Evolutionary conservation across 179 eudicot species (phyloP).

Genomic region (Heliamphora ciliata): DNA sequence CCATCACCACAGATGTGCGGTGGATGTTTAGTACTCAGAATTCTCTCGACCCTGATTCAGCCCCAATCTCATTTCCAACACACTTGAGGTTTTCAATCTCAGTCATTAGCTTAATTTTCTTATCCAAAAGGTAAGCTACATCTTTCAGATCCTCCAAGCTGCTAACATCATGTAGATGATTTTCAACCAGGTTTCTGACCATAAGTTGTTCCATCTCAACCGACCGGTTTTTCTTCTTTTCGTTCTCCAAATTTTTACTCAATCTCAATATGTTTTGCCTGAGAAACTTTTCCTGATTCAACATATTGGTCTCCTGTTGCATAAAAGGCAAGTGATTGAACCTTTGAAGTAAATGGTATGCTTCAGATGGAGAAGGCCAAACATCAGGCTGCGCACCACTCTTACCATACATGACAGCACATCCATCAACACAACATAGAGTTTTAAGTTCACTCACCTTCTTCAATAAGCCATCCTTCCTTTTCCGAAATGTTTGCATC

Average conservation of each 20-base stretch:
- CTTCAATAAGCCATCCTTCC: slow-evolving; percentile 38
- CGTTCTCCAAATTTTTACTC: neutral
- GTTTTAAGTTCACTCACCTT: slow-evolving; percentile 43
- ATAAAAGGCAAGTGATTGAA: slow-evolving; percentile 9
- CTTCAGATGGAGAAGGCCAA: slow-evolving; percentile 28
- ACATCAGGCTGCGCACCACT: slow-evolving; percentile 31
- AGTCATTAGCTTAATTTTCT: neutral
- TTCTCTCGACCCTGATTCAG: neutral
- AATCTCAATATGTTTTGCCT: neutral
- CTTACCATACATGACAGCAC: slow-evolving; percentile 34
- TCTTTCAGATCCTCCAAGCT: slow-evolving; percentile 11
- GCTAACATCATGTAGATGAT: slow-evolving; percentile 2
- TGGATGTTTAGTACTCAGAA: neutral
- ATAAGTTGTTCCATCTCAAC: slow-evolving; percentile 7
- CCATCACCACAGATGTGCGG: neutral
- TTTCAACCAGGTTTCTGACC: neutral
- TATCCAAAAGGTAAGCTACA: neutral
- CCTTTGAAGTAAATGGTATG: slow-evolving; percentile 2
- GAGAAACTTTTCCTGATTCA: slow-evolving; percentile 9
- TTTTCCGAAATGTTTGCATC: slow-evolving; percentile 37
- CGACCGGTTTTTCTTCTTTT: neutral
- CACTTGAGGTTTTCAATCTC: neutral
- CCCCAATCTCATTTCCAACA: neutral
- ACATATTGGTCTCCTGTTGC: neutral
- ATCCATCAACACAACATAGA: slow-evolving; percentile 41